Percentiles rank a stretch among this genome's conserved stretches.
Evolutionary conservation across 176 grass and related monocot genomes (phyloP).

Genomic region (Aegilops bicornis): DNA sequence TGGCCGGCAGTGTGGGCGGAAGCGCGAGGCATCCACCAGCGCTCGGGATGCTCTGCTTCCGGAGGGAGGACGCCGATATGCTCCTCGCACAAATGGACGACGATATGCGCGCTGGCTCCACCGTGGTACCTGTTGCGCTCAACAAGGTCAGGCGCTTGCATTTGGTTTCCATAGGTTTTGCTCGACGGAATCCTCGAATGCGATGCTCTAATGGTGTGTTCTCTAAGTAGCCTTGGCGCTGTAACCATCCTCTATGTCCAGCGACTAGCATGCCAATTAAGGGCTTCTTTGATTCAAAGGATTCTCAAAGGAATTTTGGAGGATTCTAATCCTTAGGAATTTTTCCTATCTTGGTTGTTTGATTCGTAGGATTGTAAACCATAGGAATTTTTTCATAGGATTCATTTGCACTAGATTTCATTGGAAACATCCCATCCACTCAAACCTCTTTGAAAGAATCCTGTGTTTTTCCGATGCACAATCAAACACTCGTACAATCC

Average conservation of each 20-base stretch:
- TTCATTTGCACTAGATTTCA: no score
- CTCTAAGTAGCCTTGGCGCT: not conserved
- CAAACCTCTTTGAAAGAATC: no score
- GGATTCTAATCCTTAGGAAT: no score
- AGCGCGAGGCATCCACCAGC: slow-evolving; percentile 1
- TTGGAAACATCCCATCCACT: no score
- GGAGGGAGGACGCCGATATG: slow-evolving; percentile 53
- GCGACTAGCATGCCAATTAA: not conserved
- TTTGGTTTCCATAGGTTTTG: not conserved
- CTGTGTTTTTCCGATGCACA: no score
- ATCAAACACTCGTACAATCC: no score
- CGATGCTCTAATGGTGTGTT: not conserved
- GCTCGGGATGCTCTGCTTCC: slow-evolving; percentile 70
- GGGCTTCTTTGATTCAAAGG: no score
- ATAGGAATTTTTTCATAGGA: no score
- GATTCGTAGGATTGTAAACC: no score
- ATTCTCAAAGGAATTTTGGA: no score
- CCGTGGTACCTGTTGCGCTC: slow-evolving; percentile 64
- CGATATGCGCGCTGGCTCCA: slow-evolving; percentile 54
- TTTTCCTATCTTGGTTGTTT: no score
- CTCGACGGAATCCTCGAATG: not conserved
- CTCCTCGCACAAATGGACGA: slow-evolving; percentile 60
- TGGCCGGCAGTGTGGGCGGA: not conserved
- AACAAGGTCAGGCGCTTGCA: slow-evolving; percentile 48
- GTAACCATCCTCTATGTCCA: not conserved